Base-by-base conservation (phyloP, 257 asterid species). In the Prunella vulgaris region DNA sequence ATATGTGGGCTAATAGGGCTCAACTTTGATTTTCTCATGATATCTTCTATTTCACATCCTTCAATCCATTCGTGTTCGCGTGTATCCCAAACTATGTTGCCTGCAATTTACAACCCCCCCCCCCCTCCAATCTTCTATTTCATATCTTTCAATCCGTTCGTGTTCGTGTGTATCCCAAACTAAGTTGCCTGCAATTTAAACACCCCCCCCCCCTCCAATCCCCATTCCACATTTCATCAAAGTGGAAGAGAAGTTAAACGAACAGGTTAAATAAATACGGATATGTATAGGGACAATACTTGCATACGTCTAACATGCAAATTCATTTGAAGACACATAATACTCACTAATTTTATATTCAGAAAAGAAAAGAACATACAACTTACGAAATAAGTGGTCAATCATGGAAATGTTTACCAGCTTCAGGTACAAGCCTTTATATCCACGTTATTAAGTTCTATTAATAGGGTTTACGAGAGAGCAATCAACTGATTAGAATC, bases 401-500 rank as follows among this genome's bases (percentile, higher is more conserved):
- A 52, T 10, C 13, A 37, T 57, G 69, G 12, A 38, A 51, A 17
- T 21, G 24, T 21, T 64, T 5, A 53, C 42, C 27, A 53, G 25
- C 40, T 52, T 51, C 66, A 35, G 46, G 57, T n/a, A 52, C 27
- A 5, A 32, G 15, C 22, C 33, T 17, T 60, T 56, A 4, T 22
- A 61, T 42, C 24, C 52, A 58, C 42, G 49, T 57, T 24, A 66
- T 5, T 22, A 74, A 30, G 60, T 30, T 64, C 7, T 21, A 7
- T 5, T 20, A 25, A 48, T 5, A 13, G 64, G 37, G 35, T 12
- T 3, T 62, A 58, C 18, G 59, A 2, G 9, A 49, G 12, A n/a
- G 49, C 60, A 44, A 66, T 46, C 65, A 76, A n/a, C 56, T 51
- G 44, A 21, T 53, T 72, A 30, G 69, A 59, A 62, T 53, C 46